Evolutionary conservation across 2,329 filamentous ascomycete genomes (phyloP).

Genomic region (Botrytis galanthina): DNA sequence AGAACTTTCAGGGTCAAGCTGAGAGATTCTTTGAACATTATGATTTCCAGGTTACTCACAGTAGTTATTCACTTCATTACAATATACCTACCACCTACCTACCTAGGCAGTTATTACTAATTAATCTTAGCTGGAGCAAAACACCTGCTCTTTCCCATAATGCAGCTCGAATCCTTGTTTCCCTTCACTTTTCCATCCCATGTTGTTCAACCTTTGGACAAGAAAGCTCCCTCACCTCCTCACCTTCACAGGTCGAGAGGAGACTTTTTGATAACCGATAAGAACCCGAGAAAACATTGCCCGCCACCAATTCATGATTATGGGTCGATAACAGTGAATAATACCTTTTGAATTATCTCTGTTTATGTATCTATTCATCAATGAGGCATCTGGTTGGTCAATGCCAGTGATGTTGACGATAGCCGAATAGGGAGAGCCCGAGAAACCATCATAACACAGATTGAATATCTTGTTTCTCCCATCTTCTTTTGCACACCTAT

Average conservation of each 20-base stretch:
- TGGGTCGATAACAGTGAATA: constrained; percentile 9
- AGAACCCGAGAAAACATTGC: not conserved
- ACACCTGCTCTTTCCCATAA: not conserved
- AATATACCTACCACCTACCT: not conserved
- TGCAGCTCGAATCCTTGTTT: not conserved
- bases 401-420: not conserved
- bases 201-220: not conserved
- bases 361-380: not conserved
- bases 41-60: not conserved
- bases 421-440: not conserved
- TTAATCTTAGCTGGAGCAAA: not conserved
- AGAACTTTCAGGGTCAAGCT: not conserved
- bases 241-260: not conserved
- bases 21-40: not conserved
- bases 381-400: not conserved
- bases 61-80: not conserved
- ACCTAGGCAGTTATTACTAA: not conserved
- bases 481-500: not conserved
- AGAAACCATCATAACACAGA: not conserved
- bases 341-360: not conserved
- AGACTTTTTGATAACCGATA: not conserved
- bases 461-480: not conserved
- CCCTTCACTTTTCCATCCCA: not conserved
- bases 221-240: not conserved
- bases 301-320: not conserved